Evolutionary conservation across 2,329 filamentous ascomycete genomes (phyloP), one percentile per base, ranked within the genome.

Genomic region (Thielaviopsis ethacetica): DNA sequence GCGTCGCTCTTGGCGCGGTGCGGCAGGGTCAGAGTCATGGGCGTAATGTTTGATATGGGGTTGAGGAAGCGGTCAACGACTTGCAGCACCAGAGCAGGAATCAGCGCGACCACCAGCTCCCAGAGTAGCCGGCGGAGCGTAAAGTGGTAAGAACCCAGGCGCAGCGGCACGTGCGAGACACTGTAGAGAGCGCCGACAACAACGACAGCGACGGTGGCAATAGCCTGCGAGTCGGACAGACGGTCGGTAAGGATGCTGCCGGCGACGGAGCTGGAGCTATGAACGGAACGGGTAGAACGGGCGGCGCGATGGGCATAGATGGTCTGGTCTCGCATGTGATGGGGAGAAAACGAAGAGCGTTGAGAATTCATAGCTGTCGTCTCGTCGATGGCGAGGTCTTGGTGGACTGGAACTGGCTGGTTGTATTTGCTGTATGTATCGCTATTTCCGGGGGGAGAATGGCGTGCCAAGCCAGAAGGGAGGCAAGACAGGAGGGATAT

Each of bases 241-340:
- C 34, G 54, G 27, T 54, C 57, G 57, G 30, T 17, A 19, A 57
- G 52, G 27, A 51, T 19, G 27, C 38, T 19, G 21, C 57, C 47
- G 12, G 27, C 27, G 30, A 41, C 22, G 27, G 41, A 53, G 49
- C 41, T 49, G 50, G 26, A 34, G 34, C 50, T 54, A 17, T 44
- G 38, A n/a, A 7, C 38, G 38, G 38, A 44, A 15, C 38, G 38
- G 38, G 38, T 44, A 21, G 54, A 24, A 15, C 59, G 54, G 41
- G 54, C 30, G 13, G 24, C 17, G 54, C 59, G 55, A 38, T 38
- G 26, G 27, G 59, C 41, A 38, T 60, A 56, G 26, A 57, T 60
- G 41, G 59, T 60, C 57, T 60, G 59, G 51, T 60, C 59, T 60
- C 59, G 59, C 59, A 60, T 27, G 19, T 52, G 59, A 49, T 57